Base-by-base conservation (phyloP, 2,329 filamentous ascomycete species). In the Aschersonia sp. region DNA sequence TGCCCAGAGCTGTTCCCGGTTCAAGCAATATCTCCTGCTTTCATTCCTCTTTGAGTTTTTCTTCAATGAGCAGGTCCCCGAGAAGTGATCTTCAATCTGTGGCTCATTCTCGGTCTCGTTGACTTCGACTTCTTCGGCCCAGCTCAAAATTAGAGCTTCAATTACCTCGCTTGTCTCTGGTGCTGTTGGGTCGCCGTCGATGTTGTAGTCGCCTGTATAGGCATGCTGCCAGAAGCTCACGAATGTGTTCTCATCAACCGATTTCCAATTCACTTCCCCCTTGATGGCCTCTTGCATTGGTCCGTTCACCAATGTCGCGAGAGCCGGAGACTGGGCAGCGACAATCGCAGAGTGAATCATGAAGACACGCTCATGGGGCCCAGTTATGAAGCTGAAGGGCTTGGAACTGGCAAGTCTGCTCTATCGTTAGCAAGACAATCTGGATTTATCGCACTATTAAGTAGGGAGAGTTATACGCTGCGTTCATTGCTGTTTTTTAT, bases 191-290 rank as follows among this genome's bases (percentile, higher is more conserved):
- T 44, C 6, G 14, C 5, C 30, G 42, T 31, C 8, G 30, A 45
- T 40, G 33, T 4, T 14, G 29, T 46, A 46, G 22, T 32, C 29
- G 14, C 37, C 37, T 22, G 37, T 32, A 33, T 46, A 46, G 35
- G 45, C 45, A 42, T 46, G 37, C 12, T 46, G 35, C 22, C 14
- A 46, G 45, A 46, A 46, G 10, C 45, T 39, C 29, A 41, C 11
- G 22, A 46, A 46, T 4, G 29, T 46, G 6, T n/a, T 11, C 29
- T 41, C 45, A 11, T 46, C 37, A 6, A 46, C 5, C 6, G 14
- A 41, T 2, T 46, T 10, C 45, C 45, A 46, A 10, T 41, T 32
- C 22, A 32, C 45, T 0, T 5, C 33, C 29, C 37, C 31, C 6
- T 46, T 22, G 6, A 46, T 31, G 29, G 7, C 45, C 37, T 46